Percentiles rank a stretch among this genome's conserved stretches.
Evolutionary conservation across 768 basidiomycete species (phyloP).

Genomic region (Dioszegia aurantiaca): DNA sequence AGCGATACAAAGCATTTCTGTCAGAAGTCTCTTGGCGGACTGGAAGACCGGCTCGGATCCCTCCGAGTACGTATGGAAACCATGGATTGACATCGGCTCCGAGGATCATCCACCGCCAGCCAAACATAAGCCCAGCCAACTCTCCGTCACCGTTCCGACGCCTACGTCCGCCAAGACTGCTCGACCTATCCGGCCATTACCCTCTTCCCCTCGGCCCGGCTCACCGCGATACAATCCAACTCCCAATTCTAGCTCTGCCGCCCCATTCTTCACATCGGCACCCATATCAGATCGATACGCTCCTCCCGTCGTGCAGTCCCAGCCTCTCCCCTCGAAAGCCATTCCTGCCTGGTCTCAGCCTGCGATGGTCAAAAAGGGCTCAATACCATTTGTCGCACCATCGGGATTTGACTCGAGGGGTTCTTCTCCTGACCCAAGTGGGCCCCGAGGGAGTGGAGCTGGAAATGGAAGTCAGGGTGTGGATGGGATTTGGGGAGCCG

Average conservation of each 20-base stretch:
- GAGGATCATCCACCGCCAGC: not conserved
- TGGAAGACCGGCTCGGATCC: not conserved
- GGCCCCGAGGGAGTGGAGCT: not conserved
- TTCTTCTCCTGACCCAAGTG: not conserved
- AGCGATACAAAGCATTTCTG: not conserved
- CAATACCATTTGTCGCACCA: not conserved
- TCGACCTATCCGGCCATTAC: conserved; percentile 18
- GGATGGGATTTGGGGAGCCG: not conserved
- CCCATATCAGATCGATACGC: not conserved
- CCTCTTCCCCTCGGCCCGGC: conserved; percentile 14
- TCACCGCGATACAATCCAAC: not conserved
- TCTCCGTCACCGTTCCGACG: not conserved
- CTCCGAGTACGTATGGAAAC: conserved; percentile 1
- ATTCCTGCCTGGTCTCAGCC: not conserved
- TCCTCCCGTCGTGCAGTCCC: conserved; percentile 4
- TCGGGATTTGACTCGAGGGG: not conserved
- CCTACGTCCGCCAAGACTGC: too few species aligned
- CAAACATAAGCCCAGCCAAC: too few species aligned
- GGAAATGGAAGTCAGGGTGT: not conserved
- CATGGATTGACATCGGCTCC: not conserved
- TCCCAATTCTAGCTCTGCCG: not conserved
- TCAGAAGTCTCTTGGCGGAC: not conserved
- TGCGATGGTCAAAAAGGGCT: not conserved
- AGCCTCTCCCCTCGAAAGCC: not conserved
- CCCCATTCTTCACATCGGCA: not conserved